These are phyloP conservation scores for Hansenula lynferdii DNA, from an alignment of 1,139 yeast species.

Conservation along the genomic window DNA sequence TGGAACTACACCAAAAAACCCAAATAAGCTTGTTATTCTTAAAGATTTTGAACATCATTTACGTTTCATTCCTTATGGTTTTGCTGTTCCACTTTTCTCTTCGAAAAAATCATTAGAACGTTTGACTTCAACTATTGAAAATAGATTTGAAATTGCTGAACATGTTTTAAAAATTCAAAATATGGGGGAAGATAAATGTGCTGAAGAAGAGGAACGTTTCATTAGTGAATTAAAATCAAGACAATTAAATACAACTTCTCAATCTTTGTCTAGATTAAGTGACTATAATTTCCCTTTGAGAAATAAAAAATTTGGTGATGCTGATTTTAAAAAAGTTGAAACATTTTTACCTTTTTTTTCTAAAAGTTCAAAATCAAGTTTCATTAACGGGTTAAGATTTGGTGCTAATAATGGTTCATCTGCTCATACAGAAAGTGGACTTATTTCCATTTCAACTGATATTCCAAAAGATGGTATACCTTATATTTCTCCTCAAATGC, in stretches of 20 bases:
- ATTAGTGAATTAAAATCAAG: slow-evolving; percentile 15
- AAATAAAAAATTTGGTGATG: slow-evolving; percentile 13
- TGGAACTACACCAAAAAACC: slow-evolving; percentile 5
- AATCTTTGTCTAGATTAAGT: background rate
- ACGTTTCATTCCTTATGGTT: slow-evolving; percentile 33
- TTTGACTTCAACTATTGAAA: slow-evolving; percentile 11
- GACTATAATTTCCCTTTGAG: slow-evolving; percentile 14
- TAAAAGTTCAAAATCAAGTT: background rate
- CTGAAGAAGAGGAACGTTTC: slow-evolving; percentile 7
- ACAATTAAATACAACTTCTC: slow-evolving; percentile 7
- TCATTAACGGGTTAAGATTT: background rate
- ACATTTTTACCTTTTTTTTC: slow-evolving; percentile 7
- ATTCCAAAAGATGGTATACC: slow-evolving; percentile 28
- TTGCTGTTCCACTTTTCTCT: slow-evolving; percentile 21
- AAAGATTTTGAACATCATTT: slow-evolving; percentile 23
- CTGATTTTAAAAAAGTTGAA: slow-evolving; percentile 16
- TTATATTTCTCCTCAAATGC: slow-evolving; percentile 29
- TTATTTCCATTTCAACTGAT: slow-evolving; percentile 12
- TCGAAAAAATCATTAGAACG: slow-evolving; percentile 8
- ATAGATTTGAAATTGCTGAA: slow-evolving; percentile 14
- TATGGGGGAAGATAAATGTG: slow-evolving; percentile 13
- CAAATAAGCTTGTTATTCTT: slow-evolving; percentile 8
- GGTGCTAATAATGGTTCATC: background rate
- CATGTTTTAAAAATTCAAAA: slow-evolving; percentile 12
- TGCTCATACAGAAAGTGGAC: slow-evolving; percentile 5